A percentile compares a stretch with the other conserved stretches of the same genome.
These are phyloP conservation scores for Marasmius tenuissimus DNA, from an alignment of 1,284 basidiomycete genomes.

Conservation along the genomic window DNA sequence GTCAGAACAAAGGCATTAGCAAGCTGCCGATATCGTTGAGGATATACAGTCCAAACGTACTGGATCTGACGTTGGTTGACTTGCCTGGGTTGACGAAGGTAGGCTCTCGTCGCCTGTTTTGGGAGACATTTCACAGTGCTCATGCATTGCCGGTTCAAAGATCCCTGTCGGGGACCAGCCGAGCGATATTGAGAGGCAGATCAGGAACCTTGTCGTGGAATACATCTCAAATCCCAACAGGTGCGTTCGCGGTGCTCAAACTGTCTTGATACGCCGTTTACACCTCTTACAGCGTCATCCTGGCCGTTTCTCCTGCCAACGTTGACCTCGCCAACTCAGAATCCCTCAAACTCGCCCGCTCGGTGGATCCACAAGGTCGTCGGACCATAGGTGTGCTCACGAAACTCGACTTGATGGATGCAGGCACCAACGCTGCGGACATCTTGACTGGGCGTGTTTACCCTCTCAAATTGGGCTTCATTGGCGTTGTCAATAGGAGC, in stretches of 20 bases:
- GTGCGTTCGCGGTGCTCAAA: constrained; percentile 41
- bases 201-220: constrained; percentile 90
- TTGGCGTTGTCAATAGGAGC: constrained; percentile 95
- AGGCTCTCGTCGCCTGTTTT: constrained; percentile 20
- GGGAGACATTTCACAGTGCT: neutral
- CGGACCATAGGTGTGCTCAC: constrained; percentile 96
- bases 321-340: constrained; percentile 99
- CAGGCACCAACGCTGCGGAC: constrained; percentile 96
- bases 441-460: constrained; percentile 96
- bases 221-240: constrained; percentile 98
- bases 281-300: constrained; percentile 72
- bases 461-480: constrained; percentile 96
- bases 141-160: constrained; percentile 35
- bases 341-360: constrained; percentile 92
- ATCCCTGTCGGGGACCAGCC: constrained; percentile 91
- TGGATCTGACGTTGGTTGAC: constrained; percentile 96
- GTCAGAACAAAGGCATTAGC: constrained; percentile 98
- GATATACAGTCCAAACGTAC: constrained; percentile 93
- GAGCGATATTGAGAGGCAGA: constrained; percentile 96
- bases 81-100: constrained; percentile 96
- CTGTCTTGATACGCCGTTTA: neutral
- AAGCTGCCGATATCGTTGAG: constrained; percentile 93
- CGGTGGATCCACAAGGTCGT: constrained; percentile 93
- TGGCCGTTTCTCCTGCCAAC: constrained; percentile 95
- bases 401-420: constrained; percentile 98